Percentiles rank a stretch among this genome's conserved stretches.
phyloP scores from a whole-genome alignment of 208 protist genomes.

The Herpetomonas tarakana region DNA sequence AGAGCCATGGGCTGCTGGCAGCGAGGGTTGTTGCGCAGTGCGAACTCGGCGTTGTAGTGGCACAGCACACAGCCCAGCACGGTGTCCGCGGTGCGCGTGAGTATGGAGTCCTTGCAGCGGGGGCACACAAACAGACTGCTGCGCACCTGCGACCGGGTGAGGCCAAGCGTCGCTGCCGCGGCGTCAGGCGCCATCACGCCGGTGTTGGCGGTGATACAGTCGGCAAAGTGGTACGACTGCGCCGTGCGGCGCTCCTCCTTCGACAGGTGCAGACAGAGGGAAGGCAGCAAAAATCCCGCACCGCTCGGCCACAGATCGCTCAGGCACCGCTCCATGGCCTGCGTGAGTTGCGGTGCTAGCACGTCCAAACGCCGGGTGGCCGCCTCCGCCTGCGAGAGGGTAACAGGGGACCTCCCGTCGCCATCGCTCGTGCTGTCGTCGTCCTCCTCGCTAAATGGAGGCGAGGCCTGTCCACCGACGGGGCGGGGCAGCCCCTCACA shows the following conservation, averaged over 20 bases:
- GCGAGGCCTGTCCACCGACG: background rate
- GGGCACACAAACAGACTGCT: conserved; percentile 50
- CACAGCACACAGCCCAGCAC: conserved; percentile 54
- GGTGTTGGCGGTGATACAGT: conserved; percentile 6
- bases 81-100: conserved; percentile 28
- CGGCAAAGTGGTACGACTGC: conserved; percentile 26
- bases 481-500: background rate
- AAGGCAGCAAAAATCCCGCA: conserved; percentile 36
- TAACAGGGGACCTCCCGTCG: too few species aligned
- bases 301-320: conserved; percentile 58
- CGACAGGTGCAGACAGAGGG: conserved; percentile 23
- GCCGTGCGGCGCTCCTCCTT: conserved; percentile 32
- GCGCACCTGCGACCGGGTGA: conserved; percentile 26
- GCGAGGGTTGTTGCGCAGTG: conserved; percentile 27
- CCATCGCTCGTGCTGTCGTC: background rate
- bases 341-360: background rate
- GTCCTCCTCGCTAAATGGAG: too few species aligned
- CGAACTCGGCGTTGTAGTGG: conserved; percentile 77
- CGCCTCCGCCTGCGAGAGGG: background rate
- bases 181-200: conserved; percentile 26
- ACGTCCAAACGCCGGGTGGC: background rate
- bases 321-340: conserved; percentile 18
- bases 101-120: conserved; percentile 41
- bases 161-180: conserved; percentile 31
- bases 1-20: conserved; percentile 55